phyloP scores from a whole-genome alignment of 495 filamentous ascomycete genomes.

The Podospora didyma region DNA sequence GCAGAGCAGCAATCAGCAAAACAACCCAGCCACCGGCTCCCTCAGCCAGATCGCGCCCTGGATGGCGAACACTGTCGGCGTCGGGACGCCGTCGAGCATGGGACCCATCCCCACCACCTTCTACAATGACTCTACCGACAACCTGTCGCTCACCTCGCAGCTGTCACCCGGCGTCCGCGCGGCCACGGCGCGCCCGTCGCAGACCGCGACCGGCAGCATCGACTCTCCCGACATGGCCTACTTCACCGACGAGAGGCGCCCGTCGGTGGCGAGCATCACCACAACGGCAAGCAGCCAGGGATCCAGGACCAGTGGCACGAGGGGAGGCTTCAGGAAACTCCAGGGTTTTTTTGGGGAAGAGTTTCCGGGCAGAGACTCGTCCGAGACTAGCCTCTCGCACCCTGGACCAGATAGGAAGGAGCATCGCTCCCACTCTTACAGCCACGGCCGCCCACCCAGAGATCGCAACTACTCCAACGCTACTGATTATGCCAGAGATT shows the following conservation, averaged over 20 bases:
- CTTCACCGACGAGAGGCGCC: constrained; percentile 72
- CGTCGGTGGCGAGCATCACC: constrained; percentile 80
- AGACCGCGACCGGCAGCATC: constrained; percentile 46
- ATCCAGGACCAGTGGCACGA: constrained; percentile 69
- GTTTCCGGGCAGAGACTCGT: constrained; percentile 62
- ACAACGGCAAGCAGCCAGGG: constrained; percentile 88
- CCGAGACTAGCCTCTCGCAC: constrained; percentile 65
- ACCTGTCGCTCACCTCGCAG: constrained; percentile 53
- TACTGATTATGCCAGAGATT: constrained; percentile 54
- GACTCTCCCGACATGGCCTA: constrained; percentile 66
- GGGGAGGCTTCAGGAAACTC: constrained; percentile 67
- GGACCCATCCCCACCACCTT: constrained; percentile 44
- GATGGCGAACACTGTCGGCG: constrained; percentile 37
- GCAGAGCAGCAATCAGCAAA: constrained; percentile 42
- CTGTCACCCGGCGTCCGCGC: constrained; percentile 66
- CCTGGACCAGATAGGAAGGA: constrained; percentile 45
- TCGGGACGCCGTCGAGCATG: constrained; percentile 25
- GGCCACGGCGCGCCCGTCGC: constrained; percentile 51
- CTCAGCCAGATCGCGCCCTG: constrained; percentile 44
- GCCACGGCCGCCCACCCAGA: constrained; percentile 53
- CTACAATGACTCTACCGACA: constrained; percentile 65
- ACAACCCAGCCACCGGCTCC: constrained; percentile 47
- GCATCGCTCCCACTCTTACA: constrained; percentile 53
- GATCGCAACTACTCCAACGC: constrained; percentile 76
- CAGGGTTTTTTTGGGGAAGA: constrained; percentile 89